These are phyloP conservation scores for Massospora cicadina DNA, from an alignment of 371 early-diverging fungal genomes.

Conservation along the genomic window DNA sequence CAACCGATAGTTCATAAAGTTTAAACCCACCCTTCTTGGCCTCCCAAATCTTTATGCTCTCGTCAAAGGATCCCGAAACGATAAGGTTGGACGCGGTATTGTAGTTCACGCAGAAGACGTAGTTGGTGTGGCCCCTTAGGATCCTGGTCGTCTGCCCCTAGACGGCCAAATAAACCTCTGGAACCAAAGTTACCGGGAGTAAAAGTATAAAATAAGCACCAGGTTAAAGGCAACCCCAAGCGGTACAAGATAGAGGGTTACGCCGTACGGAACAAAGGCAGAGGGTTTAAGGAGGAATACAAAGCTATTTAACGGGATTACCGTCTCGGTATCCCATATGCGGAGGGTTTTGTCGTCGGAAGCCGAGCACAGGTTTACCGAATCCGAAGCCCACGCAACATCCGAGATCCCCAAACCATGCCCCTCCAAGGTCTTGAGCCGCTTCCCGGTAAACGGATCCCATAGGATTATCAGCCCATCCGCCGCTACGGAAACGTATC, in stretches of 20 bases:
- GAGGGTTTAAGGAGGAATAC: not conserved
- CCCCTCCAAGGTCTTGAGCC: slow-evolving; percentile 71
- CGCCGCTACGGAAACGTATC: slow-evolving; percentile 28
- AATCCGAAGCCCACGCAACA: slow-evolving; percentile 88
- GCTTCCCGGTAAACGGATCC: slow-evolving; percentile 74
- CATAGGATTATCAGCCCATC: slow-evolving; percentile 89
- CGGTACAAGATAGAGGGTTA: not conserved
- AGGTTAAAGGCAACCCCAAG: not conserved
- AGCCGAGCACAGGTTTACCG: slow-evolving; percentile 68
- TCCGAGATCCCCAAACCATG: slow-evolving; percentile 92
- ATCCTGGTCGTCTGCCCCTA: slow-evolving; percentile 57
- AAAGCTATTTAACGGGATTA: slow-evolving; percentile 20
- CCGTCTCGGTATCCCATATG: slow-evolving; percentile 67
- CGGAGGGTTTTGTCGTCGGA: slow-evolving; percentile 90
- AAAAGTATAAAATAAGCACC: no score
- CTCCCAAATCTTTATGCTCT: slow-evolving; percentile 94
- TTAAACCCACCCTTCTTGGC: slow-evolving; percentile 48
- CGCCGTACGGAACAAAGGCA: not conserved
- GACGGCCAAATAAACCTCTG: not conserved
- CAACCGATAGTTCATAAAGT: not conserved
- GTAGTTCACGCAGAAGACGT: slow-evolving; percentile 93
- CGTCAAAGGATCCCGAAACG: slow-evolving; percentile 96
- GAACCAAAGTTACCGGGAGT: not conserved
- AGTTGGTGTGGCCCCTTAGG: slow-evolving; percentile 82
- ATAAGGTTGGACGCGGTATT: slow-evolving; percentile 84